A percentile compares a stretch with the other conserved stretches of the same genome.
Conservation (phyloP, 805 yeast genomes). For the Ogataea kodamae region DNA sequence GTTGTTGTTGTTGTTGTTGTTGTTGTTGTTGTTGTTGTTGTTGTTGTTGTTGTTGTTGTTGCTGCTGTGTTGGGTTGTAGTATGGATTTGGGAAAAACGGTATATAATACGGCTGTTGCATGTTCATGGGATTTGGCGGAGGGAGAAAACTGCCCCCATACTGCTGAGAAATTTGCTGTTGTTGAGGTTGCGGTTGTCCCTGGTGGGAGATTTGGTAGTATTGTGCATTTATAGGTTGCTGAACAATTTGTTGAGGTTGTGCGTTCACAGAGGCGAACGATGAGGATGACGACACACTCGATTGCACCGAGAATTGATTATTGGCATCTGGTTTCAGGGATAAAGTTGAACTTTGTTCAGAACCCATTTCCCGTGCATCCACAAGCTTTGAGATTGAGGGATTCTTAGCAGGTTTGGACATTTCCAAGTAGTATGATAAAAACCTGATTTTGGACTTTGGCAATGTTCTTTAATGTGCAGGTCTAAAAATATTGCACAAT, state of each 20-base stretch:
- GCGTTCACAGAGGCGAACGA: constrained; percentile 6
- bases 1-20: too few relatives aligned
- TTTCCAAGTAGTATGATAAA: constrained; percentile 3
- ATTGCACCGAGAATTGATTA: constrained; percentile 11
- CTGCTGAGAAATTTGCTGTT: constrained; percentile 19
- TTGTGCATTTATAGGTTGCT: constrained; percentile 17
- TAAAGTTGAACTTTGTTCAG: constrained; percentile 1
- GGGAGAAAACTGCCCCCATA: constrained; percentile 24
- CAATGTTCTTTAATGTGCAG: too few relatives aligned
- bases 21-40: too few relatives aligned
- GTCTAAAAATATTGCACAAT: too few relatives aligned
- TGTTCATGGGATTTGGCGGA: constrained; percentile 25
- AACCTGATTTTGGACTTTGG: constrained; percentile 5
- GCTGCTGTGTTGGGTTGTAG: constrained; percentile 21
- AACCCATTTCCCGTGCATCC: constrained; percentile 6
- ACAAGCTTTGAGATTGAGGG: constrained; percentile 15
- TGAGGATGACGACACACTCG: constrained; percentile 10
- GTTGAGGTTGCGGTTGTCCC: constrained; percentile 10
- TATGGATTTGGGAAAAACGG: constrained; percentile 25
- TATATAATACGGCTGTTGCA: constrained; percentile 24
- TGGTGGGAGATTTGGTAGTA: constrained; percentile 17
- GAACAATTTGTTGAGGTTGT: constrained; percentile 15
- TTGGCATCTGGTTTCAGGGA: constrained; percentile 7
- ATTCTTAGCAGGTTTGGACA: constrained; percentile 11
- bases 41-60: too few relatives aligned